A percentile compares a stretch with the other conserved stretches of the same genome.
Conservation (phyloP, 768 basidiomycete species). For the Dendrothele bispora region DNA sequence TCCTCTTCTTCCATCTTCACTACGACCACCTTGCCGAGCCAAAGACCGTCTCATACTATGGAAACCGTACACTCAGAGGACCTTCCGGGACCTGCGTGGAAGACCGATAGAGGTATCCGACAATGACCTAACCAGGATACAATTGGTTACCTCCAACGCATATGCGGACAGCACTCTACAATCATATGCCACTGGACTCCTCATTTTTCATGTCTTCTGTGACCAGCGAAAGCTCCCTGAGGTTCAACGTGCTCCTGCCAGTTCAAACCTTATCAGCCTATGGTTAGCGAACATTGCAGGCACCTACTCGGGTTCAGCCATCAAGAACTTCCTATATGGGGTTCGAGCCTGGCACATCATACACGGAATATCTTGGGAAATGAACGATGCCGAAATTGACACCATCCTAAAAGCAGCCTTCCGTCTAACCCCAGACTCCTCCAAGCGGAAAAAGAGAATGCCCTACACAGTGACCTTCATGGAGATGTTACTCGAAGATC, state of each 20-base stretch:
- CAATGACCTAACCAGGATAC: constrained; percentile 22
- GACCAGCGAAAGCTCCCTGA: constrained; percentile 31
- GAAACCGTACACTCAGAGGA: constrained; percentile 15
- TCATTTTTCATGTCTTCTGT: constrained; percentile 40
- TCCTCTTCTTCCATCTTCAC: constrained; percentile 12
- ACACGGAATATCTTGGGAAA: constrained; percentile 32
- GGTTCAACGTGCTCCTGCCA: constrained; percentile 24
- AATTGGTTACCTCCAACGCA: constrained; percentile 17
- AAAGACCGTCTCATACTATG: constrained; percentile 23
- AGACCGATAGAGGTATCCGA: constrained; percentile 11
- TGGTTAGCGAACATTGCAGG: constrained; percentile 34
- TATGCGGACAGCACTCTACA: constrained; percentile 31
- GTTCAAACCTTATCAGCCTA: constrained; percentile 18
- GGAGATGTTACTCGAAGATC: constrained; percentile 7
- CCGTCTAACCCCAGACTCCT: constrained; percentile 25
- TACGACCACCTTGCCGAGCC: constrained; percentile 27
- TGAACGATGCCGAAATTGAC: constrained; percentile 24
- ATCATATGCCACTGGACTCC: constrained; percentile 38
- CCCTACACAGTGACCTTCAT: constrained; percentile 31
- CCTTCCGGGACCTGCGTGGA: neutral
- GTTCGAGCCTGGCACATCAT: constrained; percentile 48
- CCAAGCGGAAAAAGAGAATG: constrained; percentile 23
- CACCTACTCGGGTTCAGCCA: constrained; percentile 26
- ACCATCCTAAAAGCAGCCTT: constrained; percentile 28
- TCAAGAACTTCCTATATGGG: constrained; percentile 37